Conservation (phyloP, 2,329 filamentous ascomycete species). For the Domatiomyces catenatus region DNA sequence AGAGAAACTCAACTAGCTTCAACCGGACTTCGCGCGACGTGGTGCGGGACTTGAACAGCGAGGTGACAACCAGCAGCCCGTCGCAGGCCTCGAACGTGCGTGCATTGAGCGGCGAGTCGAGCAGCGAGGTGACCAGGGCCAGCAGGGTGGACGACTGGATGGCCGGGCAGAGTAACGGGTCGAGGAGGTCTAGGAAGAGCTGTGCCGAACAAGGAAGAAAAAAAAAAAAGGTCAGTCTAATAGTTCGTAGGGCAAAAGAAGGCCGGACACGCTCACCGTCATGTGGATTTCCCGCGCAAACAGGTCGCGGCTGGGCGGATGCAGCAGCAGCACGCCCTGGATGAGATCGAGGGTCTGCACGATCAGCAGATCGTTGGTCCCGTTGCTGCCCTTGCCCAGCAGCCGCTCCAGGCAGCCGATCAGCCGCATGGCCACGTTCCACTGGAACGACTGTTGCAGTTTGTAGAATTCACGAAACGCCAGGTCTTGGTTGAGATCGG, state of each 20-base stretch:
- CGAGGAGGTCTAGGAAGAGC: constrained; percentile 85
- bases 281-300: constrained; percentile 86
- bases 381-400: constrained; percentile 64
- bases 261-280: constrained; percentile 47
- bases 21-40: constrained; percentile 83
- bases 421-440: constrained; percentile 82
- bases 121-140: constrained; percentile 73
- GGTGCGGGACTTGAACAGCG: constrained; percentile 75
- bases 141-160: constrained; percentile 84
- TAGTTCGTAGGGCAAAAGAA: neutral
- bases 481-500: constrained; percentile 46
- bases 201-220: constrained; percentile 19
- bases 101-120: constrained; percentile 75
- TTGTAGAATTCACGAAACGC: constrained; percentile 95
- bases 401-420: constrained; percentile 74
- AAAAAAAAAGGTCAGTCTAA: neutral
- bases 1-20: constrained; percentile 91
- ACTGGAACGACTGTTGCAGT: constrained; percentile 91
- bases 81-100: constrained; percentile 85
- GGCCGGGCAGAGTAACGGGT: constrained; percentile 77
- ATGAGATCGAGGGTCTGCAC: constrained; percentile 75
- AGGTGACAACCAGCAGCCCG: constrained; percentile 79
- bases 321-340: constrained; percentile 73
- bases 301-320: constrained; percentile 73
- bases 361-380: constrained; percentile 76